Base-by-base conservation (phyloP, 2,329 filamentous ascomycete species). In the Purpureocillium lavendulum region DNA sequence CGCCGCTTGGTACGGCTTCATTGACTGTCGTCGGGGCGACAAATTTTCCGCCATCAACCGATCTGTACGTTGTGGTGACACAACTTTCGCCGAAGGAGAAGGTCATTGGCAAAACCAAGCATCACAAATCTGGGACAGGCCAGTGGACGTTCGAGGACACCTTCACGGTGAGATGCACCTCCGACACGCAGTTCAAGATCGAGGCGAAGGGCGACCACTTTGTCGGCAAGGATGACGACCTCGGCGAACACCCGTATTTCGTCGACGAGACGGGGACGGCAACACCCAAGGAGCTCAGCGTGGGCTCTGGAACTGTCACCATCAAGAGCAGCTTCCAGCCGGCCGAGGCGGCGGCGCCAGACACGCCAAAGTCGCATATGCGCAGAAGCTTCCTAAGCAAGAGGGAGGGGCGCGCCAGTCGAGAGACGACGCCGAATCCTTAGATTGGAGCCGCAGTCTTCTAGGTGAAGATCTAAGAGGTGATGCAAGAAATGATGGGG, bases 41-140 rank as follows among this genome's bases (percentile, higher is more conserved):
- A 3, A 87, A 84, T 26, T 98, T 82, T 61, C 84, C 87, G 13
- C 65, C 81, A 2, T 77, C 77, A 6, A 73, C 86, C 6, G 87
- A 94, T 55, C 66, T 95, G n/a, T 88, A 87, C 53, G 77, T 94
- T 35, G 65, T 76, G 42, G 66, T 95, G 49, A 80, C 78, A 40
- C 78, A 85, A 49, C 57, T 85, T 28, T 68, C 71, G 4, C 64
- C 78, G 35, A 89, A 84, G 62, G 75, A 69, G 36, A 96, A 92
- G 66, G 77, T 84, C 34, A 69, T 98, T 34, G 81, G 89, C 65
- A 96, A 97, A 70, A 96, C 89, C 16, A 94, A 95, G 59, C 84
- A 92, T 47, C 77, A 85, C 66, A 95, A 95, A 61, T 74, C 82
- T 1, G 65, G 75, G 3, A 68, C 67, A 1, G 86, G 84, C 2